Base-by-base conservation (phyloP, 2,329 filamentous ascomycete species). In the Trichophyton simii region DNA sequence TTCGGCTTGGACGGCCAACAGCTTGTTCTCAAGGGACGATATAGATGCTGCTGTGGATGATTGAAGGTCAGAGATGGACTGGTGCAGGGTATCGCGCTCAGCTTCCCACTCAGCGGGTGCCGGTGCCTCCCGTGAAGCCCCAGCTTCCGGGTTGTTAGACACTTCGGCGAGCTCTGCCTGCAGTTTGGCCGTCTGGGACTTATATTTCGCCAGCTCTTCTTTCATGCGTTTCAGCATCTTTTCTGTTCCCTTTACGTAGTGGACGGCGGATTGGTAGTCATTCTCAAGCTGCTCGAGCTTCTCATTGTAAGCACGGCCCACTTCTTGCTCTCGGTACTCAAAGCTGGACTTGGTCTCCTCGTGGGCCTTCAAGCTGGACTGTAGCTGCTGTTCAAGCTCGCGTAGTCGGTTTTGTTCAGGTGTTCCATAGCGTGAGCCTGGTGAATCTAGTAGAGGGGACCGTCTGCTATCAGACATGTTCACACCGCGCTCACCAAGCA, bases 181-280 rank as follows among this genome's bases (percentile, higher is more conserved):
- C 46, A 99, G 79, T 63, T 88, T 87, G 18, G 81, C 78, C 69
- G 96, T 96, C 64, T 94, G 88, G 11, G 84, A 77, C 80, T 97
- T 97, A 76, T 95, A 94, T 62, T 91, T 89, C 60, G 87, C 82
- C n/a, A 99, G 80, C 76, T 99, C 94, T 69, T 96, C 91, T 78
- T 97, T 97, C 81, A 99, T 92, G 74, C 95, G 92, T 75, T 94
- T 91, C 57, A 99, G 83, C 91, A 99, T 96, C 82, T 96, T 97
- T 76, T 99, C 94, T 1, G 94, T 97, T 62, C 94, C 94, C 75
- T 96, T 95, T 67, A 99, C 89, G 70, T 99, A 99, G 74, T 96
- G 94, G 58, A 97, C 91, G 15, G 94, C 92, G 48, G 94, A 96
- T 74, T 96, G 91, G 72, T 99, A 96, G 73, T 99, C 94, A 71